A percentile compares a stretch with the other conserved stretches of the same genome.
These are phyloP conservation scores for Mucor piriformis DNA, from an alignment of 371 early-diverging fungal genomes.

Conservation along the genomic window DNA sequence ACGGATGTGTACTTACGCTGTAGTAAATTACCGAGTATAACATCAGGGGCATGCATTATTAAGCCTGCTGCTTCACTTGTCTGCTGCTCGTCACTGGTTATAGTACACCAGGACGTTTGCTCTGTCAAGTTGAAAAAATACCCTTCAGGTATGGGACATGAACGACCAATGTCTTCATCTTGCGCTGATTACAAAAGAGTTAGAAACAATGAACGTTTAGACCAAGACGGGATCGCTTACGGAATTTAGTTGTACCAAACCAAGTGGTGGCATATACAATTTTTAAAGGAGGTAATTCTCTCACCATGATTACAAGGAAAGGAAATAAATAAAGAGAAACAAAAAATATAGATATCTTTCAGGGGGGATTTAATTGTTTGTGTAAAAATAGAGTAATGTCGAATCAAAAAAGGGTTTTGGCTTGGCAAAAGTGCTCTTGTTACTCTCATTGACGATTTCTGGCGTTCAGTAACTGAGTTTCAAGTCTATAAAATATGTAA, in stretches of 20 bases:
- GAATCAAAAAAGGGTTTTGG: too few relatives aligned
- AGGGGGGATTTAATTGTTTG: not conserved
- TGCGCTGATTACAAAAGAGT: slow-evolving; percentile 4
- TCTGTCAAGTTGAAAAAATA: slow-evolving; percentile 12
- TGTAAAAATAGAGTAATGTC: too few relatives aligned
- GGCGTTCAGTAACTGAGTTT: too few relatives aligned
- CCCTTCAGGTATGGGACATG: slow-evolving; percentile 37
- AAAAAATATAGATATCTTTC: not conserved
- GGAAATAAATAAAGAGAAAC: not conserved
- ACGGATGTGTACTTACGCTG: slow-evolving; percentile 34
- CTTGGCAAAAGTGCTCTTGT: too few relatives aligned
- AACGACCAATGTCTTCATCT: slow-evolving; percentile 4
- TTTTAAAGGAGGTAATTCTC: slow-evolving; percentile 30
- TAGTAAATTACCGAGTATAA: slow-evolving; percentile 11
- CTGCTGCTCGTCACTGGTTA: slow-evolving; percentile 25
- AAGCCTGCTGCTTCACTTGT: slow-evolving; percentile 29
- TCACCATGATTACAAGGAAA: slow-evolving; percentile 2
- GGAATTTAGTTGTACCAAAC: slow-evolving; percentile 26
- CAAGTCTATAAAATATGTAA: too few relatives aligned
- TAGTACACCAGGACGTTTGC: slow-evolving; percentile 33
- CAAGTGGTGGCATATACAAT: slow-evolving; percentile 39
- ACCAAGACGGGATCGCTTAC: too few relatives aligned
- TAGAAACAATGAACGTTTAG: too few relatives aligned
- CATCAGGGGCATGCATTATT: slow-evolving; percentile 42
- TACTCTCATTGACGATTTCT: too few relatives aligned